Evolutionary conservation across 768 basidiomycete genomes (phyloP), one percentile per base, ranked within the genome.

Genomic region (Phanerochaete carnosa): DNA sequence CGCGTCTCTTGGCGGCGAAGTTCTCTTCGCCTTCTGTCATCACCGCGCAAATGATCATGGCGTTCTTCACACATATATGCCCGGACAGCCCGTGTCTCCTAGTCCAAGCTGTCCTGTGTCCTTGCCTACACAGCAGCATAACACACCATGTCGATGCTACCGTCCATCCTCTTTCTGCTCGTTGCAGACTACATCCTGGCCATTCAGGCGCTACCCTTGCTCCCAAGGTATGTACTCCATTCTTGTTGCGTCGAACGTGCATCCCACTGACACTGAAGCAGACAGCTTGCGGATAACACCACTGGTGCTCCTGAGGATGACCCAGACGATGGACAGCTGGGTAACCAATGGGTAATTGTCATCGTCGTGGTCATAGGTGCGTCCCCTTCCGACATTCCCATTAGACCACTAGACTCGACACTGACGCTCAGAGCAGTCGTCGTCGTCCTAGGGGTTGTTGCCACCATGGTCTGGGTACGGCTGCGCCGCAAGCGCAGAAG

Each of bases 351-450:
- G 62, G 58, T 59, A 22, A 61, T 64, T 25, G 62, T 61, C 37
- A 58, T 65, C 25, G 61, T 45, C 1, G 60, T 67, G 9, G 30
- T 67, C n/a, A 29, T 67, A 29, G 57, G 66, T 67, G 60, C 51
- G 64, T 58, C 25, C n/a, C 55, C 15, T 6, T 30, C 15, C 45
- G 26, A 12, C 6, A 2, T 26, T 37, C 11, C 46, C 6, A 26
- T 35, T 6, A 13, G 33, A 6, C 22, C 47, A 30, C 28, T n/a
- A n/a, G 7, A 16, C 32, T 28, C 19, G 30, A 15, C 4, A 16
- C 23, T 43, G 15, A 46, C 9, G 9, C 30, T 1, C 23, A 11
- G 2, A 28, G 43, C 46, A 62, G 61, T 30, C 2, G 56, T 58
- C 15, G 35, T 62, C 6, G 37, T 62, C 19, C 26, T 49, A 15